phyloP scores from a whole-genome alignment of 2,329 filamentous ascomycete genomes.

The Ophiostoma pallidulum region DNA sequence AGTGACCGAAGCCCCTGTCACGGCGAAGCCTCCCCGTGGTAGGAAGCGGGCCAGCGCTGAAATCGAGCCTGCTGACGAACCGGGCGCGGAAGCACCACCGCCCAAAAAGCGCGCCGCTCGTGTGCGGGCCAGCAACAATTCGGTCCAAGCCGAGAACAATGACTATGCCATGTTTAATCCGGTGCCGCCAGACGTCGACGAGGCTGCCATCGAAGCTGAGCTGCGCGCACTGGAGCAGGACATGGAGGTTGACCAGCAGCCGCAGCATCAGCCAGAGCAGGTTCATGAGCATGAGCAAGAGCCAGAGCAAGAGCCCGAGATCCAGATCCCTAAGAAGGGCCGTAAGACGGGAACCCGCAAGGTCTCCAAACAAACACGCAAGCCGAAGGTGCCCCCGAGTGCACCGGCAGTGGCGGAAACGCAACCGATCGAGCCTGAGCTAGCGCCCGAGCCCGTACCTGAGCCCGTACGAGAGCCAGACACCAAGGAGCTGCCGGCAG shows the following conservation, averaged over 20 bases:
- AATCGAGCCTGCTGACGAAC: slow-evolving; percentile 37
- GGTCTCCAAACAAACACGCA: slow-evolving; percentile 43
- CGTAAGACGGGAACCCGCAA: slow-evolving; percentile 44
- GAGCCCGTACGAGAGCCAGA: slow-evolving; percentile 1
- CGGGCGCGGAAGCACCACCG: slow-evolving; percentile 37
- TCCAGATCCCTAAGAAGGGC: slow-evolving; percentile 44
- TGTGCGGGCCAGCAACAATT: slow-evolving; percentile 35
- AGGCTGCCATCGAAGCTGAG: slow-evolving; percentile 42
- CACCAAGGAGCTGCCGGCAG: not conserved
- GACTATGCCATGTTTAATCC: slow-evolving; percentile 47
- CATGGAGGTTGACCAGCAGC: slow-evolving; percentile 28
- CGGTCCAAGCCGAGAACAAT: slow-evolving; percentile 15
- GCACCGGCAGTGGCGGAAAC: slow-evolving; percentile 8
- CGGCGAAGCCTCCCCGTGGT: slow-evolving; percentile 36
- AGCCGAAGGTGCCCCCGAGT: slow-evolving; percentile 27
- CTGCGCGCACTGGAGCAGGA: slow-evolving; percentile 39
- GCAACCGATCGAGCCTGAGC: slow-evolving; percentile 7
- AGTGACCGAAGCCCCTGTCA: slow-evolving; percentile 5
- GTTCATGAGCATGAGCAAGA: too few relatives aligned
- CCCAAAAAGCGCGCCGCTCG: slow-evolving; percentile 51
- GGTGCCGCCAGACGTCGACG: slow-evolving; percentile 32
- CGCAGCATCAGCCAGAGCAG: slow-evolving; percentile 20
- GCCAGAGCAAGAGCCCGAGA: slow-evolving; percentile 21
- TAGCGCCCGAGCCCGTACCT: slow-evolving; percentile 4
- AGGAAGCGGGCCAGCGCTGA: slow-evolving; percentile 57